Evolutionary conservation across 2,329 filamentous ascomycete species (phyloP), one percentile per base, ranked within the genome.

Genomic region (Endoconidiophora polonica): DNA sequence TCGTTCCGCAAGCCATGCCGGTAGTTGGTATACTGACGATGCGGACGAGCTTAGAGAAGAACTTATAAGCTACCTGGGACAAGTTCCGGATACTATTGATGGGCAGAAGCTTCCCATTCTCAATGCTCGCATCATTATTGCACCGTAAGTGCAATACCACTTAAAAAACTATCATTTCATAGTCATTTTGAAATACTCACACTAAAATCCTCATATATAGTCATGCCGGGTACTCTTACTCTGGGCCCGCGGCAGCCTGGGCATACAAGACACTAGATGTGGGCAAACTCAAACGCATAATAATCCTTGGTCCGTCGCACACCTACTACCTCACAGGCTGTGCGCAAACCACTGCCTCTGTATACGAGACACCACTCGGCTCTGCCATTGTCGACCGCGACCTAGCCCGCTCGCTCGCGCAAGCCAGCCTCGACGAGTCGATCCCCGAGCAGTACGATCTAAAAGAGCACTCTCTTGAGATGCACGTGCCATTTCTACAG

Each of bases 401-500:
- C 3, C 71, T 74, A 1, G 70, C 76, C 0, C 58, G 68, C 37
- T 61, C 70, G 54, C 65, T 86, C 16, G 60, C 69, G 48, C 59
- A 63, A 2, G 61, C 57, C 0, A 56, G 56, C 0, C 45, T 48
- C 56, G 51, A 54, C 16, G 68, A 72, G 48, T n/a, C 33, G 2
- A 91, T 95, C 69, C 76, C 74, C 1, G 65, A 63, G 16, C 59
- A 68, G 3, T 70, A 78, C 4, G 91, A 98, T 59, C 76, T 86
- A 54, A 73, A 76, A 4, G 91, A 98, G 65, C 91, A 98, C 65
- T 94, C 86, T 47, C 74, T 96, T 1, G 91, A 98, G 68, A 94
- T 98, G 83, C 91, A 98, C 58, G 72, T 96, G 6, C 90, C 91
- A 0, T 95, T 93, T 60, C 82, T 96, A 55, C 88, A 87, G 70